These are phyloP conservation scores for Truncatella angustata DNA, from an alignment of 2,329 filamentous ascomycete genomes.

Conservation along the genomic window DNA sequence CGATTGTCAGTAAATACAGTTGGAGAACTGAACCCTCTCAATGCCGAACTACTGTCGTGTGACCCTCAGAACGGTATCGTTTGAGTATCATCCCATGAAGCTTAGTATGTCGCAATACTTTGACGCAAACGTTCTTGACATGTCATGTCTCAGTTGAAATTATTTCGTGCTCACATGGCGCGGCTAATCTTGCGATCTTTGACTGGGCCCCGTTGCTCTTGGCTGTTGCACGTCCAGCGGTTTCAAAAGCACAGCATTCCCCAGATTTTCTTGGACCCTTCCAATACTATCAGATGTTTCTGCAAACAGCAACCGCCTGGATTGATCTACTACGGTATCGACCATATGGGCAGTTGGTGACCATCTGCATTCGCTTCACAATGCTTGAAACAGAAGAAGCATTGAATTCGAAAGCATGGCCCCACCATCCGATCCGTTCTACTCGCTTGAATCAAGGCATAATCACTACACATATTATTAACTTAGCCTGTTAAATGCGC, in stretches of 20 bases:
- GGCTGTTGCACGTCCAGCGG: not conserved
- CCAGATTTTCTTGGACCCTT: not conserved
- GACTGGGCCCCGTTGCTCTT: not conserved
- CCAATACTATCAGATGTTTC: not conserved
- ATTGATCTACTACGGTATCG: not conserved
- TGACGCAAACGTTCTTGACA: constrained; percentile 3
- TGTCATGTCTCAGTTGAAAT: constrained; percentile 6
- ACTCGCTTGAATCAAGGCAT: constrained; percentile 4
- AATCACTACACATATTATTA: not conserved
- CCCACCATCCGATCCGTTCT: constrained; percentile 1
- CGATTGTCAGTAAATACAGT: not conserved
- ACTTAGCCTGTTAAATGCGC: not conserved
- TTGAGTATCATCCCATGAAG: constrained; percentile 6
- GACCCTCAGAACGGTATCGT: constrained; percentile 2
- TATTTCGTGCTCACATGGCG: constrained; percentile 1
- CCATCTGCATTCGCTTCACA: not conserved
- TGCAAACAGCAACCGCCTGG: not conserved
- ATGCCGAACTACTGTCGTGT: constrained; percentile 4
- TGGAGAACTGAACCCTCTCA: not conserved
- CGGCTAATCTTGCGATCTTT: not conserved
- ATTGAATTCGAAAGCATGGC: constrained; percentile 3
- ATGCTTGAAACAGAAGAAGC: constrained; percentile 2
- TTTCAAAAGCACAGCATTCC: not conserved
- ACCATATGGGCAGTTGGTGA: not conserved
- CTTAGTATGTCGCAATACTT: constrained; percentile 7